Conservation (phyloP, 2,329 filamentous ascomycete genomes). For the Trichoderma asperellum region DNA sequence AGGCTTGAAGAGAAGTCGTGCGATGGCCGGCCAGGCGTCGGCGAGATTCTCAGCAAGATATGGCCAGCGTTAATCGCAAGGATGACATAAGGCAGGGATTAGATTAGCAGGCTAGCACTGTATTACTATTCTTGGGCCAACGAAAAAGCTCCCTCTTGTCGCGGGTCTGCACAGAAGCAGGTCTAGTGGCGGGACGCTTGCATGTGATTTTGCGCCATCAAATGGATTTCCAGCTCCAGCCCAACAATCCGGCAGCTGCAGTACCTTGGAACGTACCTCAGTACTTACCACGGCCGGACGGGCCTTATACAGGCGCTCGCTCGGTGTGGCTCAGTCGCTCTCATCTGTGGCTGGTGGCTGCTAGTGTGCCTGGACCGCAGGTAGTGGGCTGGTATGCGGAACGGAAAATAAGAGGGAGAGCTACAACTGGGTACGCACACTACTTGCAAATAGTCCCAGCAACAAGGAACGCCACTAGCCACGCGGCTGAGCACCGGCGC, state of each 20-base stretch:
- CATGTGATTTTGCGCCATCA: conserved; percentile 27
- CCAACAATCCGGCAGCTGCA: conserved; percentile 8
- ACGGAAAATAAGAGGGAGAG: background rate
- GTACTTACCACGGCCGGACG: background rate
- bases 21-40: background rate
- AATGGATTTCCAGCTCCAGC: background rate
- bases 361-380: background rate
- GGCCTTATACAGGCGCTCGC: background rate
- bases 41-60: conserved; percentile 11
- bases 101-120: background rate
- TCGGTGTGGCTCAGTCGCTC: conserved; percentile 19
- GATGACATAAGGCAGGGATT: conserved; percentile 30
- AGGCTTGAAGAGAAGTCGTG: conserved; percentile 1
- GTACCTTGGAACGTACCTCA: background rate
- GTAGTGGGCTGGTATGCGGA: background rate
- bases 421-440: conserved; percentile 1
- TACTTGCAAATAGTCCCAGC: background rate
- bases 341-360: conserved; percentile 21
- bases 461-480: conserved; percentile 10
- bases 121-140: background rate
- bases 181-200: conserved; percentile 16
- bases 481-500: conserved; percentile 23
- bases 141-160: background rate
- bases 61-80: conserved; percentile 19
- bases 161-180: background rate